These are phyloP conservation scores for Citropsis articulata DNA, from an alignment of 345 rosid genomes.

Conservation along the genomic window DNA sequence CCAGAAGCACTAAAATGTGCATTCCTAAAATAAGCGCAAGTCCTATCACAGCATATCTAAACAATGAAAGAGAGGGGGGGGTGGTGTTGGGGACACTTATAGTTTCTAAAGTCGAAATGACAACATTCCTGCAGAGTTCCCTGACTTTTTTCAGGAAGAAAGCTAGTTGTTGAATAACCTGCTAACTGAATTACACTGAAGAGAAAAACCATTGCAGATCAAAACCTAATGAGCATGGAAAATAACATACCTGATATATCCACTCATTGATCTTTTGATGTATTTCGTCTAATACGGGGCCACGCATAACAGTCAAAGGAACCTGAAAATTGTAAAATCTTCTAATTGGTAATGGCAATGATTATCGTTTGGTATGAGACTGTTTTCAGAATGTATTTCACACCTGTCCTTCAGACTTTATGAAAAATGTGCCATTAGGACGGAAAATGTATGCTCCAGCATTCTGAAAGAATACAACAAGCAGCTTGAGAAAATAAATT, in stretches of 20 bases:
- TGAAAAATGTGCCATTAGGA: conserved; percentile 54
- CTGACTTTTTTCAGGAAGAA: not conserved
- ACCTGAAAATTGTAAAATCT: conserved; percentile 34
- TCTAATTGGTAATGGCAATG: not conserved
- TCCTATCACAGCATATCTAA: not conserved
- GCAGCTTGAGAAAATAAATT: not conserved
- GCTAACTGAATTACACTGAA: not conserved
- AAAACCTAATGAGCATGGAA: conserved; percentile 2
- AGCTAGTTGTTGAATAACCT: not conserved
- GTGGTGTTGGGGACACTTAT: too few species aligned
- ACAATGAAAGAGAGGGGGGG: too few species aligned
- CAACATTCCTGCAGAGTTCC: not conserved
- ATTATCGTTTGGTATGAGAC: conserved; percentile 9
- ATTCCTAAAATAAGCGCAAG: not conserved
- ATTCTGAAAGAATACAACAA: not conserved
- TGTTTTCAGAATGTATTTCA: conserved; percentile 16
- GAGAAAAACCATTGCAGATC: not conserved
- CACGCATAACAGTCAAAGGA: conserved; percentile 58
- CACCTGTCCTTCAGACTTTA: conserved; percentile 59
- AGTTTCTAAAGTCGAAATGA: conserved; percentile 1
- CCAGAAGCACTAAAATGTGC: not conserved
- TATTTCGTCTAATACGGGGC: conserved; percentile 84
- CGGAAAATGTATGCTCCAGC: conserved; percentile 95
- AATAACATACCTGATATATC: conserved; percentile 73
- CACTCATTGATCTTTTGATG: conserved; percentile 69